Base-by-base conservation (phyloP, 352 stramenopile genomes). In the Albugo laibachii region DNA sequence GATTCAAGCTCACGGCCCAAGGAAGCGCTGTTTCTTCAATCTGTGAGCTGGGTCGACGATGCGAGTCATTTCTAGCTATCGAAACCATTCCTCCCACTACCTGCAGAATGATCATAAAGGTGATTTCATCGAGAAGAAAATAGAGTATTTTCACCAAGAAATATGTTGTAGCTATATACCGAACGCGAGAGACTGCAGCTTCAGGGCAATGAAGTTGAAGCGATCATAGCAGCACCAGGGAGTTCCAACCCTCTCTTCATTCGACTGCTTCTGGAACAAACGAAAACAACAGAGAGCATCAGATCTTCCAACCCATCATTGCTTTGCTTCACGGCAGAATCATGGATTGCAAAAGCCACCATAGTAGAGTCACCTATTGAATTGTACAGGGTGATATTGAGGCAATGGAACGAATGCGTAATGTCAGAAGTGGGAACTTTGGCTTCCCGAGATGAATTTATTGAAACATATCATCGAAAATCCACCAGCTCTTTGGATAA, bases 221-320 rank as follows among this genome's bases (percentile, higher is more conserved):
- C 53, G 16, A 56, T 86, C 36, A 48, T 83, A 2, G 39, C 50
- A 2, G 59, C 63, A 35, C 56, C 58, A 2, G 69, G 74, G 11
- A 89, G 77, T 48, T 78, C 68, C 6, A 86, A 59, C 38, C 77
- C 77, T 1, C 50, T 89, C 16, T 83, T 69, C 24, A 44, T 86
- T 21, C 62, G 74, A 14, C 54, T 85, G 12, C 37, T 85, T n/a
- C 56, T 85, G 1, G 62, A 74, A 37, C 66, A 59, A 4, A 31
- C 24, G 24, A 31, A 31, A 10, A 24, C 16, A 24, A 65, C 77
- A 21, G 69, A 80, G 40, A 56, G 77, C 5, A 80, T 80, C 41
- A 48, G 39, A 20, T 43, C 58, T 11, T 54, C 55, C 24, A 55
- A 64, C 2, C 55, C 41, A 19, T 43, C 53, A 24, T 44, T 43